phyloP scores from a whole-genome alignment of 2,329 filamentous ascomycete genomes.

The Fusarium acutatum region DNA sequence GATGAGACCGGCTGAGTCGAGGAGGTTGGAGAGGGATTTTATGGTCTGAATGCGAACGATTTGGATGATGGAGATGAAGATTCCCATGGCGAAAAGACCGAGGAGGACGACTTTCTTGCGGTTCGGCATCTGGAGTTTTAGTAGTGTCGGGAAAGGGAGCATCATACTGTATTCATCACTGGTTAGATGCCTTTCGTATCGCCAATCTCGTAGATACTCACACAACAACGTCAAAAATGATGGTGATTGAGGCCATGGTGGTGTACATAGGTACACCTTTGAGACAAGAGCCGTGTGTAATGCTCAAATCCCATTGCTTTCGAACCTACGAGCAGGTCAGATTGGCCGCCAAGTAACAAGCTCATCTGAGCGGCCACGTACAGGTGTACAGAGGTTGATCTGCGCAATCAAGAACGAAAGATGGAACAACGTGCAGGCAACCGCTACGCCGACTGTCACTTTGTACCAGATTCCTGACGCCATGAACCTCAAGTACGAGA shows the following conservation, averaged over 20 bases:
- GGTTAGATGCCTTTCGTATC: rapidly evolving
- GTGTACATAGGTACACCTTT: constrained; percentile 54
- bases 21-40: constrained; percentile 52
- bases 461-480: constrained; percentile 47
- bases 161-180: constrained; percentile 44
- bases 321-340: neutral
- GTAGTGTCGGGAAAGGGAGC: constrained; percentile 52
- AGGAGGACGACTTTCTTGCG: constrained; percentile 54
- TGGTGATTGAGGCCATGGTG: constrained; percentile 51
- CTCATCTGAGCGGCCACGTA: neutral
- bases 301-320: constrained; percentile 53
- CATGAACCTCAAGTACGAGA: constrained; percentile 56
- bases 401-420: constrained; percentile 49
- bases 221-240: constrained; percentile 53
- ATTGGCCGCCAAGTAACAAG: neutral
- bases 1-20: constrained; percentile 53
- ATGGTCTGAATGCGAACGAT: constrained; percentile 61
- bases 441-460: constrained; percentile 46
- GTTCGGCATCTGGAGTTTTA: constrained; percentile 47
- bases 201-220: constrained; percentile 32
- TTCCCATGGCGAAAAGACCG: constrained; percentile 57
- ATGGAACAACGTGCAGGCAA: constrained; percentile 50
- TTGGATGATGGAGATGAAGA: constrained; percentile 61
- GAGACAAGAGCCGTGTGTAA: constrained; percentile 50
- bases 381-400: constrained; percentile 49